Evolutionary conservation across 495 filamentous ascomycete genomes (phyloP).

Genomic region (Trichoderma asperelloides): DNA sequence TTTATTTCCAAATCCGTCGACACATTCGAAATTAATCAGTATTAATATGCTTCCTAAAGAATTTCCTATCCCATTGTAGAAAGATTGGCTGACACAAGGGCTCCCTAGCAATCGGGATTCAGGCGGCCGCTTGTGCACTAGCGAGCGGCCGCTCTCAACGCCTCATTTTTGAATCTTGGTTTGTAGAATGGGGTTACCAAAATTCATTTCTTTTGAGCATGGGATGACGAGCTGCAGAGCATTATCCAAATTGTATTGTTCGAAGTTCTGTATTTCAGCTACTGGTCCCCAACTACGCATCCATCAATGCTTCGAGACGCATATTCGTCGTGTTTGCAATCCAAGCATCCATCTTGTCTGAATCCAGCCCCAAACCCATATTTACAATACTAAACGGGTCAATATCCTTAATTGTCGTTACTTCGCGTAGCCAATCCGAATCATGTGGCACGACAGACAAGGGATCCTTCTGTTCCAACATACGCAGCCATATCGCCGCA

Average conservation of each 20-base stretch:
- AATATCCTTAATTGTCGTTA: background rate
- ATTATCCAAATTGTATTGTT: too few relatives aligned
- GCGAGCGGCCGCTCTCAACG: background rate
- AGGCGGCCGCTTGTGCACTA: conserved; percentile 1
- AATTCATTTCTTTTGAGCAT: too few relatives aligned
- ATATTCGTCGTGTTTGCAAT: background rate
- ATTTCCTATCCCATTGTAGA: background rate
- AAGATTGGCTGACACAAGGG: background rate
- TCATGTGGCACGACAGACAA: conserved; percentile 4
- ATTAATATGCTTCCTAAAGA: background rate
- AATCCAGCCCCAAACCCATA: conserved; percentile 9
- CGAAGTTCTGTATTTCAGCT: too few relatives aligned
- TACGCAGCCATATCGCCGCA: conserved; percentile 7
- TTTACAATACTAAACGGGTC: conserved; percentile 8
- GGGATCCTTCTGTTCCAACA: conserved; percentile 9
- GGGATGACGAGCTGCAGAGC: too few relatives aligned
- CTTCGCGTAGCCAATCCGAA: background rate
- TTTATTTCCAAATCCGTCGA: background rate
- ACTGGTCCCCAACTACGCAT: background rate
- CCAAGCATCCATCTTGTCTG: conserved; percentile 10
- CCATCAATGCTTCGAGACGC: background rate
- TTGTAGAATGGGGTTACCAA: too few relatives aligned
- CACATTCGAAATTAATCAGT: background rate
- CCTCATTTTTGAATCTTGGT: background rate
- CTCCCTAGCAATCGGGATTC: background rate